A percentile compares a stretch with the other conserved stretches of the same genome.
Evolutionary conservation across 768 basidiomycete species (phyloP).

Genomic region (Cystobasidium tubakii): DNA sequence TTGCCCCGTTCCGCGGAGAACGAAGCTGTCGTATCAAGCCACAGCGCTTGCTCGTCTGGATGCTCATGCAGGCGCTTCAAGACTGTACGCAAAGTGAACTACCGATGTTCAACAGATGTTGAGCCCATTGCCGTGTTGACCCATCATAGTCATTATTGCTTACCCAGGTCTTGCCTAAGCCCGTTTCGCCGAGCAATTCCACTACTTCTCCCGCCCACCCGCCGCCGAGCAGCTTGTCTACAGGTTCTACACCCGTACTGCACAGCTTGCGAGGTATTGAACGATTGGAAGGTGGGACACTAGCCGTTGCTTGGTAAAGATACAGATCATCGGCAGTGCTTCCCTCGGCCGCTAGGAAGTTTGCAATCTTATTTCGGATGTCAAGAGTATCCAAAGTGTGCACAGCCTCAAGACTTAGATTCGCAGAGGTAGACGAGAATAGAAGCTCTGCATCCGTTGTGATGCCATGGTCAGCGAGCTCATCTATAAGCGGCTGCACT

Average conservation of each 20-base stretch:
- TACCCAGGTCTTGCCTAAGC: slow-evolving; percentile 2
- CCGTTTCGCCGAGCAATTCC: neutral
- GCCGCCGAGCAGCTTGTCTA: slow-evolving; percentile 6
- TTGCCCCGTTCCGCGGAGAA: slow-evolving; percentile 9
- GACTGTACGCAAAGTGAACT: slow-evolving; percentile 13
- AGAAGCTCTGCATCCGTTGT: neutral
- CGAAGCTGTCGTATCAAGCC: slow-evolving; percentile 17
- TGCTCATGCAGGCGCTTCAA: neutral
- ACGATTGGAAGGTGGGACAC: neutral
- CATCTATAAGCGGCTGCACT: neutral
- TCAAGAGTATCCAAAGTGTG: neutral
- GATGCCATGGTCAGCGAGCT: slow-evolving; percentile 1
- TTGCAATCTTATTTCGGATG: neutral
- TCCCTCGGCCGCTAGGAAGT: slow-evolving; percentile 8
- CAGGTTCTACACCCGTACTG: neutral
- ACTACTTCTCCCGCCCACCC: slow-evolving; percentile 13
- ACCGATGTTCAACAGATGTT: no score
- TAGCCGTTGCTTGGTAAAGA: neutral
- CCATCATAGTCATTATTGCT: no score
- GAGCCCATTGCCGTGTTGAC: no score
- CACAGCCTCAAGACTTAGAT: neutral
- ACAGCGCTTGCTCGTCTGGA: slow-evolving; percentile 1
- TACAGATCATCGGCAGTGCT: slow-evolving; percentile 12
- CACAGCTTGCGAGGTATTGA: neutral
- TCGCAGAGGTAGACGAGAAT: neutral